Evolutionary conservation across 768 basidiomycete genomes (phyloP).

Genomic region (Suillus subaureus): DNA sequence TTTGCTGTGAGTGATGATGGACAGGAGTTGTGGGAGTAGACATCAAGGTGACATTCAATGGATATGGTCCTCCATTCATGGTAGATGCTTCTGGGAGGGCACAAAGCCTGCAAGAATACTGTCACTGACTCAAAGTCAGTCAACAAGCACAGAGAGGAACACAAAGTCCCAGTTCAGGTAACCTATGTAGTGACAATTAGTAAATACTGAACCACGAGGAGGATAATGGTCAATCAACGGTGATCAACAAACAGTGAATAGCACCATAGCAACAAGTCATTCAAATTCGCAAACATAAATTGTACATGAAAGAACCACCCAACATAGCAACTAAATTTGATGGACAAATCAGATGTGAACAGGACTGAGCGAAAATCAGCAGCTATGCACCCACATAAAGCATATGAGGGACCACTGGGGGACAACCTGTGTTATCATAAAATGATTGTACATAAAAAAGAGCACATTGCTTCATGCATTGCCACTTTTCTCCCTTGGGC

Average conservation of each 20-base stretch:
- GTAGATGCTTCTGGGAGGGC: neutral
- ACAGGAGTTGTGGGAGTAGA: neutral
- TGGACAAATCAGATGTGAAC: neutral
- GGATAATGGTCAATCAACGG: neutral
- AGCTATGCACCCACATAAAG: no score
- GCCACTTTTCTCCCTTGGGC: neutral
- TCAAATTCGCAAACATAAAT: neutral
- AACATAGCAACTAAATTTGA: neutral
- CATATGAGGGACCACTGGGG: neutral
- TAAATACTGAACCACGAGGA: neutral
- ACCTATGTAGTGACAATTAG: neutral
- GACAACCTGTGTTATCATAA: neutral
- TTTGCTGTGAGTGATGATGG: neutral
- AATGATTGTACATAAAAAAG: neutral
- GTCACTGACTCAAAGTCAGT: neutral
- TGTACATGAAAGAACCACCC: neutral
- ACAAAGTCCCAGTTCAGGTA: neutral
- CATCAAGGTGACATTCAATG: neutral
- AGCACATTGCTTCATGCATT: neutral
- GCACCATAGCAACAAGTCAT: neutral
- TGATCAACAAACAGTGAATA: slow-evolving; percentile 1
- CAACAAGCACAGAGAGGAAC: slow-evolving; percentile 1
- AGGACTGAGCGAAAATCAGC: neutral
- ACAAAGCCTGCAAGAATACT: neutral
- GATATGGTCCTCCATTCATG: neutral